Percentiles rank a stretch among this genome's conserved stretches.
These are phyloP conservation scores for Effrenium voratum DNA, from an alignment of 73 alveolate species.

Conservation along the genomic window DNA sequence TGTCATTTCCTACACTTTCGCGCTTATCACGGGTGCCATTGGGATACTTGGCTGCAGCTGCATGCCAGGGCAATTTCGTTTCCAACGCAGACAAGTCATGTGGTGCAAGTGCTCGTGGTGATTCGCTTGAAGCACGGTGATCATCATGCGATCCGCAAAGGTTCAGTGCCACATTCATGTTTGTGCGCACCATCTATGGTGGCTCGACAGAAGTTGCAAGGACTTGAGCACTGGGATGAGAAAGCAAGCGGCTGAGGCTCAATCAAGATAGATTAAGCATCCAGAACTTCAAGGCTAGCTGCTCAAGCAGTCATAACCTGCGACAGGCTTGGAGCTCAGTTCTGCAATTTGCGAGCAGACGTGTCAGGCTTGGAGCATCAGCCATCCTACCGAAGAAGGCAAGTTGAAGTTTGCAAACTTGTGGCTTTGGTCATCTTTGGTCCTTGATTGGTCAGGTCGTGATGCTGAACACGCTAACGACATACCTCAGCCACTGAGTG, in stretches of 20 bases:
- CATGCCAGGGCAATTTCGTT: background rate
- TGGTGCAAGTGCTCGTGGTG: background rate
- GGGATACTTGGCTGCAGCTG: constrained; percentile 1
- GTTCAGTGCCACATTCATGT: constrained; percentile 82
- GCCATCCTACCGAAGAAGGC: too few species aligned
- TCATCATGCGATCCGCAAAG: background rate
- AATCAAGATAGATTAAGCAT: constrained; percentile 76
- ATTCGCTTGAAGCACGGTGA: background rate
- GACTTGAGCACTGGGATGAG: background rate
- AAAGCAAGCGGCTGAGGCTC: constrained; percentile 23
- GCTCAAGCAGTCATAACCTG: constrained; percentile 9
- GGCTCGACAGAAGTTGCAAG: background rate
- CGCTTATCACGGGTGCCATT: constrained; percentile 88
- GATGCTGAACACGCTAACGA: too few species aligned
- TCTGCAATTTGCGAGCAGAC: too few species aligned
- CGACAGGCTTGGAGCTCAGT: too few species aligned
- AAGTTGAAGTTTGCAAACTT: too few species aligned
- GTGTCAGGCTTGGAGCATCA: too few species aligned
- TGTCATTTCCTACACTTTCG: constrained; percentile 79
- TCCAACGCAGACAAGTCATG: background rate
- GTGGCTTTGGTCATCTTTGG: too few species aligned
- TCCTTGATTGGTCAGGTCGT: too few species aligned
- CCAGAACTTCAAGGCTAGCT: constrained; percentile 4
- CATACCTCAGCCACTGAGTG: too few species aligned
- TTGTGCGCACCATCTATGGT: constrained; percentile 81